These are phyloP conservation scores for Dillenia turbinata DNA, from an alignment of 164 flowering plant species.

Conservation along the genomic window DNA sequence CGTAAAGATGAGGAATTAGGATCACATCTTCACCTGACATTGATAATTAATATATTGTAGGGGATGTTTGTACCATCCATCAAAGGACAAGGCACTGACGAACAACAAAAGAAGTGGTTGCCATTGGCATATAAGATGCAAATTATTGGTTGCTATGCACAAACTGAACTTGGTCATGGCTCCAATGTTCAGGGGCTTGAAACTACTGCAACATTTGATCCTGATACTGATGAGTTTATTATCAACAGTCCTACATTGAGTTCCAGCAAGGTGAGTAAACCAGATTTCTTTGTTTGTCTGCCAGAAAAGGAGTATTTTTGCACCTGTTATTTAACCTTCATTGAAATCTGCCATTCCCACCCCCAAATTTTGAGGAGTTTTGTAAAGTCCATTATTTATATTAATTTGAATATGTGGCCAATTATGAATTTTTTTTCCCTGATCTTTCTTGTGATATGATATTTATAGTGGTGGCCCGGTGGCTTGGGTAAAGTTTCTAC, in stretches of 20 bases:
- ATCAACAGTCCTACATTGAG: slow-evolving; percentile 92
- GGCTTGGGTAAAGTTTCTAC: slow-evolving; percentile 96
- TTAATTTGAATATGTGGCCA: too few relatives aligned
- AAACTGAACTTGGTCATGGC: slow-evolving; percentile 99
- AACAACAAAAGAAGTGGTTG: slow-evolving; percentile 92
- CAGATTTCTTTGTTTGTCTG: neutral
- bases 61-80: slow-evolving; percentile 97
- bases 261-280: slow-evolving; percentile 79
- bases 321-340: too few relatives aligned
- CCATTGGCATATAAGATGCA: slow-evolving; percentile 95
- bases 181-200: slow-evolving; percentile 99
- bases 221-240: slow-evolving; percentile 78
- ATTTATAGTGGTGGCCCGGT: slow-evolving; percentile 98
- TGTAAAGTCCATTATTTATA: too few relatives aligned
- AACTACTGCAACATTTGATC: slow-evolving; percentile 96
- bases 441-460: neutral
- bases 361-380: too few relatives aligned
- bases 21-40: too few relatives aligned
- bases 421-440: neutral
- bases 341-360: too few relatives aligned
- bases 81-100: slow-evolving; percentile 94
- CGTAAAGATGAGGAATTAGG: too few relatives aligned
- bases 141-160: slow-evolving; percentile 99
- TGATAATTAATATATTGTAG: slow-evolving; percentile 23
- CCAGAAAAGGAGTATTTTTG: too few relatives aligned